These are phyloP conservation scores for Saccharomycopsis schoenii DNA, from an alignment of 805 yeast genomes.

Conservation along the genomic window DNA sequence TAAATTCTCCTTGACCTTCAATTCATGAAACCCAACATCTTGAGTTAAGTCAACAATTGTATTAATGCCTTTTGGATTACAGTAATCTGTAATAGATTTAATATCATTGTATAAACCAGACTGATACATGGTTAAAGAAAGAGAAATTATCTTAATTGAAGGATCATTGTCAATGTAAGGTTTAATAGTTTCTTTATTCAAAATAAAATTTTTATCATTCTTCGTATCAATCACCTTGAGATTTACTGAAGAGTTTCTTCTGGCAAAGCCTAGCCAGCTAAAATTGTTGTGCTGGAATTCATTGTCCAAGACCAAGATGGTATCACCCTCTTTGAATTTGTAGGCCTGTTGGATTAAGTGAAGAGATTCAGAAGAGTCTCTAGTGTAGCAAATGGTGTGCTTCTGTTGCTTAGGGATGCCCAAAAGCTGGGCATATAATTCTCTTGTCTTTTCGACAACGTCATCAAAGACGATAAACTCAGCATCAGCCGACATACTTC, in stretches of 20 bases:
- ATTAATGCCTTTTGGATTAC: constrained; percentile 9
- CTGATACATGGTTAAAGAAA: constrained; percentile 16
- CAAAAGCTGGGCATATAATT: constrained; percentile 8
- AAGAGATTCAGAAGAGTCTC: constrained; percentile 17
- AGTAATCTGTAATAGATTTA: constrained; percentile 8
- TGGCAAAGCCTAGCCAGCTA: constrained; percentile 13
- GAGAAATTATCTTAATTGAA: constrained; percentile 8
- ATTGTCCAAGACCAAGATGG: constrained; percentile 14
- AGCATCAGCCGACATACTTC: constrained; percentile 8
- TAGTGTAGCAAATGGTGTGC: constrained; percentile 13
- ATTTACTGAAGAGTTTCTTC: constrained; percentile 10
- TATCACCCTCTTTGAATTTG: constrained; percentile 12
- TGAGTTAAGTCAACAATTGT: constrained; percentile 17
- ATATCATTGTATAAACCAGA: constrained; percentile 14
- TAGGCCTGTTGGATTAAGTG: constrained; percentile 14
- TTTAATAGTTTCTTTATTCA: constrained; percentile 4
- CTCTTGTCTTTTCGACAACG: constrained; percentile 13
- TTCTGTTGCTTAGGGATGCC: not conserved
- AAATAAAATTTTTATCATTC: constrained; percentile 11
- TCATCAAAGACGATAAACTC: constrained; percentile 13
- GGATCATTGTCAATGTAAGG: constrained; percentile 10
- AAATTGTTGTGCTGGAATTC: constrained; percentile 18
- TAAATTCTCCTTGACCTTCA: constrained; percentile 1
- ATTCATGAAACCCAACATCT: constrained; percentile 13
- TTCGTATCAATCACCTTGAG: constrained; percentile 12